Evolutionary conservation across 306 rosid genomes (phyloP), one percentile per base, ranked within the genome.

Genomic region (Sicyos baderoa): DNA sequence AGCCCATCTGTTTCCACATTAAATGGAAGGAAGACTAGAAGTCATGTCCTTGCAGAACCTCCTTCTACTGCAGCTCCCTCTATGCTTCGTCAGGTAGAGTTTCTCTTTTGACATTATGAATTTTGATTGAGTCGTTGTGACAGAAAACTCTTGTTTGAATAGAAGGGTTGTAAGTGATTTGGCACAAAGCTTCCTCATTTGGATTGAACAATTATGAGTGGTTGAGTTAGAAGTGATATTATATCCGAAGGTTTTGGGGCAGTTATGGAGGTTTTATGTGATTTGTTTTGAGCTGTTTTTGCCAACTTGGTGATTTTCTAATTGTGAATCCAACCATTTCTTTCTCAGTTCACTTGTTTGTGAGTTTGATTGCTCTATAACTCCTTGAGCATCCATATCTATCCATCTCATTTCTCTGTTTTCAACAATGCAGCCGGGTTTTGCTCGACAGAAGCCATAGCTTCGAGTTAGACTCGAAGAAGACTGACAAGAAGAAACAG

Each of bases 11-110:
- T 83, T 69, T 75, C 87, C 19, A 88, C 96, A 12, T 76, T 78
- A 27, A 87, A 88, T 77, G 98, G 87, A 74, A 82, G 98, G 76
- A 93, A 89, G 80, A 93, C 94, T 10, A 85, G 95, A 82, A 87
- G 95, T 77, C 95, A 92, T 78, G 84, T 88, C 35, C 76, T 81
- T 61, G 44, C 84, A 73, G 95, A 93, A 82, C 86, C 84, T 70
- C 37, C 86, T 15, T 16, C 86, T 18, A 81, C 80, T 49, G 84
- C 83, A 55, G 89, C 79, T 75, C 96, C 91, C 51, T 93, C 98
- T 32, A 80, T 89, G 98, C 98, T 93, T 82, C 98, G 90, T 57
- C 98, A 93, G 98, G 98, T 93, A 81, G 17, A 13, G 53, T 17
- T 12, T 47, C 71, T 66, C 50, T 35, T 52, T 29, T 29, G 29